Conservation (phyloP, 768 basidiomycete species). For the Strobilomyces dryophilus region DNA sequence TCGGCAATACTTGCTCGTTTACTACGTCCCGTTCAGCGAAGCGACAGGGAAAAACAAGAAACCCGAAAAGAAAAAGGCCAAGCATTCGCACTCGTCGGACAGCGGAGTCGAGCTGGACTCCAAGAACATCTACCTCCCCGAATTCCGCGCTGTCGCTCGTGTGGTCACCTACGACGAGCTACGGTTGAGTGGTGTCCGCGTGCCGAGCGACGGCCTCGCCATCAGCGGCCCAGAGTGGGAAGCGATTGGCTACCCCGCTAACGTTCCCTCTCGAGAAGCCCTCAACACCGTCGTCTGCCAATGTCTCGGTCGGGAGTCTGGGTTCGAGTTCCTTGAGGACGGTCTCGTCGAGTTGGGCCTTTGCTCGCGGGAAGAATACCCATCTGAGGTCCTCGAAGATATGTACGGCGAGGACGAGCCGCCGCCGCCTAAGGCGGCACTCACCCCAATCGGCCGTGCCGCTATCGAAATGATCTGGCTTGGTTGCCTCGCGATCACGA, state of each 20-base stretch:
- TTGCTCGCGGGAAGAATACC: conserved; percentile 34
- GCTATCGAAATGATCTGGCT: conserved; percentile 54
- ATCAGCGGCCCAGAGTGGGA: conserved; percentile 59
- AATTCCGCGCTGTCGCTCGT: conserved; percentile 73
- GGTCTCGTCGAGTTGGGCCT: conserved; percentile 75
- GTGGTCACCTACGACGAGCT: conserved; percentile 71
- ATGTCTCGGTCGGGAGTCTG: conserved; percentile 57
- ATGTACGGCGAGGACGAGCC: conserved; percentile 23
- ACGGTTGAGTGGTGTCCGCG: conserved; percentile 65
- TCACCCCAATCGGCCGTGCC: conserved; percentile 47
- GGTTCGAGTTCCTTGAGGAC: conserved; percentile 78
- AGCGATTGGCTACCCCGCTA: conserved; percentile 34
- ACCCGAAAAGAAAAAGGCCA: conserved; percentile 30
- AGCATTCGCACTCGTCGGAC: conserved; percentile 28
- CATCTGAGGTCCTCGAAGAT: not conserved
- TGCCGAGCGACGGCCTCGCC: conserved; percentile 67
- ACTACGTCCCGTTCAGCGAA: conserved; percentile 59
- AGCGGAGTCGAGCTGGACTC: conserved; percentile 31
- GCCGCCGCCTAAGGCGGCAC: conserved; percentile 36
- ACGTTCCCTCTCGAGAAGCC: conserved; percentile 31
- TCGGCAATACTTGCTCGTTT: conserved; percentile 73
- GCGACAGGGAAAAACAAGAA: conserved; percentile 14
- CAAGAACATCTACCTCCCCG: conserved; percentile 49
- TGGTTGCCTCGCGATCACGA: conserved; percentile 47
- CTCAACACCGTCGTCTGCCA: conserved; percentile 49